Evolutionary conservation across 805 yeast genomes (phyloP).

Genomic region (Ogataea thermomethanolica): DNA sequence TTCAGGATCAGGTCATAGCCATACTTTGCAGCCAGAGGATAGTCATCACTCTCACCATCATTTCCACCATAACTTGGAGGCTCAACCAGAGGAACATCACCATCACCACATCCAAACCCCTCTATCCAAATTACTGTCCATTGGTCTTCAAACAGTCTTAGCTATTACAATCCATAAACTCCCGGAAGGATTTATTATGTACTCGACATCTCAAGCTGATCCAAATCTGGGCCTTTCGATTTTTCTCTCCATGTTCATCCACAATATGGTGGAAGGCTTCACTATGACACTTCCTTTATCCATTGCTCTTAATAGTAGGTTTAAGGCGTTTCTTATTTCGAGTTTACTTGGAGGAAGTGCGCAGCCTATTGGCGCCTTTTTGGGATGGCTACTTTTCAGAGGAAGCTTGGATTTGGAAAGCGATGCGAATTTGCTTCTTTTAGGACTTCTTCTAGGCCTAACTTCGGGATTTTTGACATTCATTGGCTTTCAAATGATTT

Average conservation of each 20-base stretch:
- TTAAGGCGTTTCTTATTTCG: constrained; percentile 61
- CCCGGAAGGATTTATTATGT: constrained; percentile 93
- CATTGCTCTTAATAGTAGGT: constrained; percentile 62
- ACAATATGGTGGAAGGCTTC: constrained; percentile 92
- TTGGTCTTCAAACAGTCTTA: constrained; percentile 85
- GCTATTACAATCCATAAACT: constrained; percentile 87
- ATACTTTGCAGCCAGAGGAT: not conserved
- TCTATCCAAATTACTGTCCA: constrained; percentile 70
- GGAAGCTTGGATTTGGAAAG: constrained; percentile 34
- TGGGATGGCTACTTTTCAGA: constrained; percentile 54
- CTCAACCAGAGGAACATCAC: constrained; percentile 39
- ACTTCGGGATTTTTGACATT: constrained; percentile 83
- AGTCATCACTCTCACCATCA: constrained; percentile 11
- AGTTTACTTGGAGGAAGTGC: constrained; percentile 75
- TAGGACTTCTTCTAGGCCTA: constrained; percentile 63
- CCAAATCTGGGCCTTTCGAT: constrained; percentile 72
- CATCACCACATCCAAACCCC: constrained; percentile 82
- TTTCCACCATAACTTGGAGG: constrained; percentile 15
- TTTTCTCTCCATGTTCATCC: constrained; percentile 80
- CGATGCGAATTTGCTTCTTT: constrained; percentile 39
- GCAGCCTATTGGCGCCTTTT: constrained; percentile 84
- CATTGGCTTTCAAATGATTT: constrained; percentile 83
- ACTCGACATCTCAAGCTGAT: constrained; percentile 67
- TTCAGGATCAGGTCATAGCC: not conserved
- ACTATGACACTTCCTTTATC: constrained; percentile 89